A percentile compares a stretch with the other conserved stretches of the same genome.
phyloP scores from a whole-genome alignment of 2,329 filamentous ascomycete species.

The Epicoccum nigrum region DNA sequence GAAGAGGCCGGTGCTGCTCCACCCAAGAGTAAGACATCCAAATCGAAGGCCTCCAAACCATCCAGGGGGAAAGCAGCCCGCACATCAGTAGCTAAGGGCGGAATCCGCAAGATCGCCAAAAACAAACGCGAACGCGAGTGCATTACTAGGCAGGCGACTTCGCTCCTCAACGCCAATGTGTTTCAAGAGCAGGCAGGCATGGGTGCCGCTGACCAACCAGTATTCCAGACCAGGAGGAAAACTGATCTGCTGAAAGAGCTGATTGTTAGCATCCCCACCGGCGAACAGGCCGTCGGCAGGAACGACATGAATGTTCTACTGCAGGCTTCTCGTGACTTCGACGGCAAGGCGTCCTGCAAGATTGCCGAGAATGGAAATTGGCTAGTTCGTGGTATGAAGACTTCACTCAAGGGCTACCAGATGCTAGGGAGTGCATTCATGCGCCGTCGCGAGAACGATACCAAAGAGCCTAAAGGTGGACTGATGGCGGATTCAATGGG shows the following conservation, averaged over 20 bases:
- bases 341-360: slow-evolving; percentile 45
- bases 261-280: slow-evolving; percentile 48
- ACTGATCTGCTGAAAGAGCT: slow-evolving; percentile 48
- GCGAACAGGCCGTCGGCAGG: slow-evolving; percentile 39
- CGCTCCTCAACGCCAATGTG: slow-evolving; percentile 40
- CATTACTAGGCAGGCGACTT: slow-evolving; percentile 27
- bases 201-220: slow-evolving; percentile 32
- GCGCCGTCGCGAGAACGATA: slow-evolving; percentile 56
- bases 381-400: slow-evolving; percentile 57
- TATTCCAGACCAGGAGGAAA: slow-evolving; percentile 33
- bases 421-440: slow-evolving; percentile 61
- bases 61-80: slow-evolving; percentile 3
- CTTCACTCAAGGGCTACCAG: slow-evolving; percentile 57
- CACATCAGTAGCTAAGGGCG: slow-evolving; percentile 11
- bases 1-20: too few species aligned
- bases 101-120: slow-evolving; percentile 23
- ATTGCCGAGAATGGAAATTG: slow-evolving; percentile 45
- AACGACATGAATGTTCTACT: slow-evolving; percentile 48
- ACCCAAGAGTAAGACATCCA: not conserved
- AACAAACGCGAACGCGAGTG: slow-evolving; percentile 23
- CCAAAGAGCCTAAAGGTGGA: slow-evolving; percentile 47
- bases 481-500: slow-evolving; percentile 53
- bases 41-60: slow-evolving; percentile 6
- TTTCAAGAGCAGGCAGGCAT: slow-evolving; percentile 39
- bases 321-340: slow-evolving; percentile 51